Base-by-base conservation (phyloP, 176 grass and related monocot genomes). In the Musa acuminata region DNA sequence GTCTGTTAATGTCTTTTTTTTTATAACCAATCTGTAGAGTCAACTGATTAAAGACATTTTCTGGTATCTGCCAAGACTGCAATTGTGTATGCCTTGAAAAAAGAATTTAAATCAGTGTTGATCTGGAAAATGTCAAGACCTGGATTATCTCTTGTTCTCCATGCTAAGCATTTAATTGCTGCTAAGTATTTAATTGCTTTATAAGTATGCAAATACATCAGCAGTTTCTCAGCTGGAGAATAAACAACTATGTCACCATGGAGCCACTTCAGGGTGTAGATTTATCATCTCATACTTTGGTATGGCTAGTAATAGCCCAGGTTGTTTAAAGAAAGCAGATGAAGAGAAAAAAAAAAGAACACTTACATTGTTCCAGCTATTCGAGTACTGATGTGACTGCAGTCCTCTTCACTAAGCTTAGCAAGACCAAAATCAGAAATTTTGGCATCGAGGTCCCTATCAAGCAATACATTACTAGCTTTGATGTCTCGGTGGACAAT, bases 401-500 rank as follows among this genome's bases (percentile, higher is more conserved):
- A 85, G 55, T 85, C 88, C n/a, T 93, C 94, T 82, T 98, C 90
- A 79, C 85, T 89, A 77, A 98, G 90, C 75, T 91, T 98, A 52
- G 94, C 90, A 53, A 98, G 81, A 77, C 90, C 94, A 85, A 98
- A 98, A 81, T 98, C 94, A 19, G 94, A 98, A 53, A 98, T 98
- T 81, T 98, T 98, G 9, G 90, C 88, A 79, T 80, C 87, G 63
- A 98, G 67, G 76, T 98, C 73, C 75, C 83, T 92, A 65, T 93
- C 90, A 62, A 98, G 94, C 79, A 98, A 75, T 82, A 98, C 84
- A 85, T 98, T 98, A 77, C 94, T 98, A 60, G 90, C 94, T 82
- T 98, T 98, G 73, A 93, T 98, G 84, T 98, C 94, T 85, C 94
- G 80, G 82, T 98, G 94, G 51, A 98, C 88, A 57, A 98, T 98